Evolutionary conservation across 148 eudicot species (phyloP), one percentile per base, ranked within the genome.

Genomic region (Linanthus parryae): DNA sequence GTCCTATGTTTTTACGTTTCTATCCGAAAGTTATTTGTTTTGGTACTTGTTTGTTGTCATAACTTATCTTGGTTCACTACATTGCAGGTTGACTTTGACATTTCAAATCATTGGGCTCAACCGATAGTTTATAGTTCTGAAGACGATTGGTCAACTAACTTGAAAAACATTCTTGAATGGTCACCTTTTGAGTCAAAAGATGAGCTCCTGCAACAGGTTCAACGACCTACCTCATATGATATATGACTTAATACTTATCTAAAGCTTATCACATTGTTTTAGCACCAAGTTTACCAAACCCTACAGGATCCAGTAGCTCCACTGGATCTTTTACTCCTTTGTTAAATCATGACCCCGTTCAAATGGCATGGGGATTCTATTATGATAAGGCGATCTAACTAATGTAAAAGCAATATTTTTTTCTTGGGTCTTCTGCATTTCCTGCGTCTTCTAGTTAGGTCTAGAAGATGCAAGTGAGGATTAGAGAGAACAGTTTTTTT

Each of bases 101-200:
- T 77, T 44, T 86, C 95, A 47, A 65, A 67, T 59, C 68, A 86
- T 59, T 83, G 94, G 98, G 81, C 94, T 13, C 84, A 91, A 51
- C 94, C 94, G 24, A 81, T 91, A 56, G 54, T 76, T 43, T 91
- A 79, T 66, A 56, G 81, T 51, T 72, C 94, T 52, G 70, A 57
- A 63, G 84, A 75, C 52, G 95, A 91, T 72, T 91, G 98, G 98
- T 76, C 84, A 16, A 44, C 77, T 27, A 86, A 91, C 73, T 71
- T 91, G 70, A 79, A 81, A 46, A 91, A 81, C 41, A 86, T 91
- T 45, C 83, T 86, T 56, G 87, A 91, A 56, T 91, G 98, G 98
- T 91, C 98, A 56, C 98, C 98, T 14, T 91, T 78, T 61, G 62
- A 68, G 39, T 76, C 95, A 43, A 81, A 79, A 67, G 94, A 83